Percentiles rank a stretch among this genome's conserved stretches.
These are phyloP conservation scores for Pichia inconspicua DNA, from an alignment of 1,139 yeast species.

Conservation along the genomic window DNA sequence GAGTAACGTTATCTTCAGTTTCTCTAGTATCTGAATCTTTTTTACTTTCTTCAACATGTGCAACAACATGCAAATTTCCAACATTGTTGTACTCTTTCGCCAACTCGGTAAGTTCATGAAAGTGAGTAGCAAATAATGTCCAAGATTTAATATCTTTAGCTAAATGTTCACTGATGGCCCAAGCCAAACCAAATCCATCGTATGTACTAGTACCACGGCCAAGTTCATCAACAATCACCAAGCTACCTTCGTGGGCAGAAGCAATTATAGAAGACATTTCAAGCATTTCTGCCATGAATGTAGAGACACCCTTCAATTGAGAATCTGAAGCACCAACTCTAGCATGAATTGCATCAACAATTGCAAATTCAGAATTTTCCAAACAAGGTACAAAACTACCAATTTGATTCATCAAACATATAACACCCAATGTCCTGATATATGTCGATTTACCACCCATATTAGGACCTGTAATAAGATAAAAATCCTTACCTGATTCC, in stretches of 20 bases:
- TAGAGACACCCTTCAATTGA: constrained; percentile 90
- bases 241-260: constrained; percentile 74
- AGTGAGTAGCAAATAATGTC: constrained; percentile 91
- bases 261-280: constrained; percentile 90
- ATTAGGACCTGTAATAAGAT: constrained; percentile 91
- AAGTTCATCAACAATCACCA: constrained; percentile 87
- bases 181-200: constrained; percentile 96
- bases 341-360: constrained; percentile 87
- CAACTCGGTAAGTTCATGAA: constrained; percentile 84
- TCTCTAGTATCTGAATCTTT: constrained; percentile 23
- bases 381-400: constrained; percentile 86
- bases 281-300: constrained; percentile 97
- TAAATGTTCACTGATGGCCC: constrained; percentile 88
- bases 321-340: constrained; percentile 99
- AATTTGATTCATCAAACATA: constrained; percentile 81
- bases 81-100: constrained; percentile 58
- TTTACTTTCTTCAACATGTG: constrained; percentile 54
- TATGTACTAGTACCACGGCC: constrained; percentile 97
- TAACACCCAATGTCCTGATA: constrained; percentile 85
- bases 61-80: constrained; percentile 85
- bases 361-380: constrained; percentile 57
- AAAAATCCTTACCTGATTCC: constrained; percentile 46
- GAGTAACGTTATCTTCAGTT: constrained; percentile 60
- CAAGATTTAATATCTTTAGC: constrained; percentile 65
- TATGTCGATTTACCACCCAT: constrained; percentile 99